Evolutionary conservation across 805 yeast species (phyloP).

Genomic region (Wickerhamiella brachini): DNA sequence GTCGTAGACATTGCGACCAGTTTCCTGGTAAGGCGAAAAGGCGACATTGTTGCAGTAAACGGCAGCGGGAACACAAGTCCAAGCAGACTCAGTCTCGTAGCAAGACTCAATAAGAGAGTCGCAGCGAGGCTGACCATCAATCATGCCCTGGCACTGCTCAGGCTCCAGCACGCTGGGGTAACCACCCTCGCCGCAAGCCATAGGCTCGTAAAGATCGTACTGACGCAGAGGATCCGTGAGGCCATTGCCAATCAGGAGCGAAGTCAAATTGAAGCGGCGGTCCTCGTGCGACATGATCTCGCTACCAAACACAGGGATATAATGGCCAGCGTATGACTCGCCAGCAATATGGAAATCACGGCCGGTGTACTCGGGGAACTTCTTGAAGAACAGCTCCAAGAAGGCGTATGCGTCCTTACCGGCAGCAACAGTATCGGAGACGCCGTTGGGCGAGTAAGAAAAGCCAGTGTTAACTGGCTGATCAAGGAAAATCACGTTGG

Average conservation of each 20-base stretch:
- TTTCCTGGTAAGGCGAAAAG: constrained; percentile 59
- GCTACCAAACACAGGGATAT: constrained; percentile 76
- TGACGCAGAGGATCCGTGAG: constrained; percentile 75
- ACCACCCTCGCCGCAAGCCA: constrained; percentile 94
- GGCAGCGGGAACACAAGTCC: constrained; percentile 83
- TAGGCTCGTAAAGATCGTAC: constrained; percentile 67
- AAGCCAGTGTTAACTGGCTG: constrained; percentile 84
- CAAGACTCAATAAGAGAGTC: constrained; percentile 56
- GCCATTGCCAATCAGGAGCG: constrained; percentile 84
- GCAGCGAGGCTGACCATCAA: constrained; percentile 57
- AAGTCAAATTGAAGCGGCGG: constrained; percentile 48
- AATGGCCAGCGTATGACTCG: constrained; percentile 84
- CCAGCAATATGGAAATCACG: constrained; percentile 72
- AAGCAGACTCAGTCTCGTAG: constrained; percentile 52
- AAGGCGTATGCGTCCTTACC: constrained; percentile 73
- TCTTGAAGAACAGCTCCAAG: constrained; percentile 62
- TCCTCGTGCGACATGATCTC: constrained; percentile 61
- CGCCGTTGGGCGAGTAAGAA: constrained; percentile 49
- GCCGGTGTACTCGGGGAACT: constrained; percentile 46
- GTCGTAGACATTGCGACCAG: constrained; percentile 82
- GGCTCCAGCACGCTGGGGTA: constrained; percentile 60
- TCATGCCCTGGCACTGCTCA: constrained; percentile 62
- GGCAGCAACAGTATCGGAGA: constrained; percentile 65
- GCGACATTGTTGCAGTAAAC: constrained; percentile 67
- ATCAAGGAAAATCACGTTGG: constrained; percentile 74